Conservation (phyloP, 1,139 yeast species). For the Saccharomyces hybrid region DNA sequence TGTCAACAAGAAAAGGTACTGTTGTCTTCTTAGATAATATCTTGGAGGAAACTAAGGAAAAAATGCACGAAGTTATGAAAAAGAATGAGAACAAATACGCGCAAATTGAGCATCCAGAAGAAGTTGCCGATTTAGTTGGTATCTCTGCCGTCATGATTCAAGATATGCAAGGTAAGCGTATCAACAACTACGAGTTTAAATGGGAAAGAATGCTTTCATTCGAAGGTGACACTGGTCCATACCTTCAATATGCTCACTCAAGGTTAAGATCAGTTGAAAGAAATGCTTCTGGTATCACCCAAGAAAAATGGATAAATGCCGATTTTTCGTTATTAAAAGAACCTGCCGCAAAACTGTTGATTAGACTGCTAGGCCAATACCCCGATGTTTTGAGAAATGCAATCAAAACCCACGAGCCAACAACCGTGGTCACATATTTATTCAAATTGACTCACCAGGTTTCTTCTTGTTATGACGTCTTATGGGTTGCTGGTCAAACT, state of each 20-base stretch:
- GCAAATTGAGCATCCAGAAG: constrained; percentile 91
- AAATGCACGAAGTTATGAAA: constrained; percentile 97
- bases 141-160: constrained; percentile 98
- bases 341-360: constrained; percentile 63
- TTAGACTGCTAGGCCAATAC: constrained; percentile 79
- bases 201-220: constrained; percentile 98
- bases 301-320: constrained; percentile 45
- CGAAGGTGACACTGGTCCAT: constrained; percentile 99
- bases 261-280: constrained; percentile 94
- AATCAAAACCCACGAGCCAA: constrained; percentile 80
- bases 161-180: constrained; percentile 97
- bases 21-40: constrained; percentile 95
- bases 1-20: constrained; percentile 98
- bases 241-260: constrained; percentile 96
- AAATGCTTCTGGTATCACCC: constrained; percentile 49
- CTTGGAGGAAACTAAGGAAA: constrained; percentile 86
- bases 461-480: constrained; percentile 87
- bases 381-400: constrained; percentile 89
- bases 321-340: constrained; percentile 68
- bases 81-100: constrained; percentile 86
- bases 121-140: constrained; percentile 92
- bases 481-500: constrained; percentile 98
- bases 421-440: constrained; percentile 88
- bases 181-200: constrained; percentile 91
- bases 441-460: constrained; percentile 90